These are phyloP conservation scores for Sindora glabra DNA, from an alignment of 306 rosid genomes.

Conservation along the genomic window DNA sequence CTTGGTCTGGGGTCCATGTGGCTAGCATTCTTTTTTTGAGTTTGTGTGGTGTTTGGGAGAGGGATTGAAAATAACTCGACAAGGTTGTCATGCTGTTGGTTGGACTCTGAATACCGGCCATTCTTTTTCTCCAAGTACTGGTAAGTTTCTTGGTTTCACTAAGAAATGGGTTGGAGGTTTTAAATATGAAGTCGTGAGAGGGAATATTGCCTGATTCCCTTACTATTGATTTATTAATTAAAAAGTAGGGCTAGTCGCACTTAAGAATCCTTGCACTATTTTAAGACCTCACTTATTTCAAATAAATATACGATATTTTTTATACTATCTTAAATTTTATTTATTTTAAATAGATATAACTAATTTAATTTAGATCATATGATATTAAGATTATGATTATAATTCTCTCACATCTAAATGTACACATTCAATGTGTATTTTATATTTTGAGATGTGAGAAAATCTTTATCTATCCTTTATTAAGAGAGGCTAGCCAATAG, in stretches of 20 bases:
- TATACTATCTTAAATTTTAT: too few species aligned
- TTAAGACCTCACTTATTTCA: too few species aligned
- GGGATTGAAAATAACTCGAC: slow-evolving; percentile 53
- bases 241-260: too few species aligned
- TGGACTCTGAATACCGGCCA: slow-evolving; percentile 24
- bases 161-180: slow-evolving; percentile 30
- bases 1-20: slow-evolving; percentile 88
- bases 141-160: slow-evolving; percentile 26
- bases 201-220: slow-evolving; percentile 14
- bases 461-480: too few species aligned
- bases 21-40: slow-evolving; percentile 83
- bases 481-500: slow-evolving; percentile 14
- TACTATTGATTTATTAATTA: slow-evolving; percentile 13
- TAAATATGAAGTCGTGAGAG: slow-evolving; percentile 42
- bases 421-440: too few species aligned
- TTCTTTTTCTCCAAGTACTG: slow-evolving; percentile 11
- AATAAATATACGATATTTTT: too few species aligned
- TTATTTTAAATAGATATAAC: too few species aligned
- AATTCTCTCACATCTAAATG: too few species aligned
- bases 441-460: too few species aligned
- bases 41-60: slow-evolving; percentile 75
- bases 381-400: too few species aligned
- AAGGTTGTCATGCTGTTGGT: slow-evolving; percentile 29
- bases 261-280: too few species aligned
- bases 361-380: too few species aligned